Evolutionary conservation across 306 rosid genomes (phyloP).

Genomic region (Dryas octopetala): DNA sequence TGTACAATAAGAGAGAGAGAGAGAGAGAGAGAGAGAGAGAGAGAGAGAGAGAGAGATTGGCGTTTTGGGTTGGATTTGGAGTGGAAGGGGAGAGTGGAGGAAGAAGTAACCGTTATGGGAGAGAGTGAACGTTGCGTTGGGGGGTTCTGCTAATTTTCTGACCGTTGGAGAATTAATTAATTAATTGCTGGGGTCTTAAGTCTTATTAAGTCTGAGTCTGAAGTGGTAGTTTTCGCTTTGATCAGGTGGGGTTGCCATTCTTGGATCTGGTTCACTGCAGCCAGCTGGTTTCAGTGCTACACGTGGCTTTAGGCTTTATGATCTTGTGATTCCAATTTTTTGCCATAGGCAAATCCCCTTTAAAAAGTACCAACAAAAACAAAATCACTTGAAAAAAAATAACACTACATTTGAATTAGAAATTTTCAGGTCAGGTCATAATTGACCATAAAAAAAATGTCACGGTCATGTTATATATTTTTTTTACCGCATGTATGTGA

Average conservation of each 20-base stretch:
- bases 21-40: neutral
- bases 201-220: too few species aligned
- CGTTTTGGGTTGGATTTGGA: neutral
- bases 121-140: constrained; percentile 42
- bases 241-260: neutral
- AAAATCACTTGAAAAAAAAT: too few species aligned
- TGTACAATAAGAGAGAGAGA: neutral
- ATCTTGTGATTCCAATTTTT: too few species aligned
- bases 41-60: neutral
- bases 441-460: too few species aligned
- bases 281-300: neutral
- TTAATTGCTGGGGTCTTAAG: neutral
- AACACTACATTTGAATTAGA: too few species aligned
- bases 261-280: neutral
- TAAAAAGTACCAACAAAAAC: too few species aligned
- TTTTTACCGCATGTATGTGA: too few species aligned
- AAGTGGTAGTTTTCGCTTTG: neutral
- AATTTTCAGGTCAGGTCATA: too few species aligned
- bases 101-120: constrained; percentile 56
- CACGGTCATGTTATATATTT: too few species aligned
- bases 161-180: constrained; percentile 61
- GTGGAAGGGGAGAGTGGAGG: constrained; percentile 10
- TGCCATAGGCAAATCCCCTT: too few species aligned
- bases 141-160: constrained; percentile 23
- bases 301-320: neutral